Percentiles rank a stretch among this genome's conserved stretches.
Evolutionary conservation across 1,139 yeast species (phyloP).

Genomic region (Spencermartinsiella ligniputridi): DNA sequence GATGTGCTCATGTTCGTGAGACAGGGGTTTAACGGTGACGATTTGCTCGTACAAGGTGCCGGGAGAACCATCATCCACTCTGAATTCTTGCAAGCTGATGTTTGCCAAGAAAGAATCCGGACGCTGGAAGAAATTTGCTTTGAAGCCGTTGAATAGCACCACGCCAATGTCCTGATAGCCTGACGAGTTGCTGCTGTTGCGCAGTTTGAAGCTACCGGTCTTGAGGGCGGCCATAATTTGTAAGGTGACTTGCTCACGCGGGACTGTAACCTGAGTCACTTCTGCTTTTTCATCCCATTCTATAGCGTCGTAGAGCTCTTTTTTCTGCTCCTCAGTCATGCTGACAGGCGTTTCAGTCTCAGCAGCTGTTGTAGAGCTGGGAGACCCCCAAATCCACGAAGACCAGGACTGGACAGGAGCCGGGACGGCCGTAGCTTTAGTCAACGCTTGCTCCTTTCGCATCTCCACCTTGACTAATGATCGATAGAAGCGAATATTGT

Average conservation of each 20-base stretch:
- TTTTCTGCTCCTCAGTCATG: conserved; percentile 42
- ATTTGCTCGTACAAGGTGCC: conserved; percentile 73
- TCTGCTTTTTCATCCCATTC: conserved; percentile 76
- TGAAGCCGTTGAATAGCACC: conserved; percentile 77
- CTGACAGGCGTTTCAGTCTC: conserved; percentile 25
- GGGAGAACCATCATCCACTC: conserved; percentile 83
- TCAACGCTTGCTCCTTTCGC: conserved; percentile 47
- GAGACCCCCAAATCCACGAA: conserved; percentile 38
- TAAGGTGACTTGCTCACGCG: conserved; percentile 65
- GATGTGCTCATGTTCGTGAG: conserved; percentile 19
- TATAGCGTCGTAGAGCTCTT: conserved; percentile 89
- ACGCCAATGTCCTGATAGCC: conserved; percentile 55
- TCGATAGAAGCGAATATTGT: conserved; percentile 81
- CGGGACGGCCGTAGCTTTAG: conserved; percentile 14
- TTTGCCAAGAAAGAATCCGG: conserved; percentile 72
- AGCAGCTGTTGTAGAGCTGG: conserved; percentile 24
- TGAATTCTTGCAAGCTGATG: conserved; percentile 72
- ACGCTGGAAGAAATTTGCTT: conserved; percentile 67
- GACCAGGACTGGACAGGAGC: conserved; percentile 28
- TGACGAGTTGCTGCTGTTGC: conserved; percentile 34
- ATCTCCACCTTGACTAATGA: conserved; percentile 68
- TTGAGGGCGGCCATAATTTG: conserved; percentile 65
- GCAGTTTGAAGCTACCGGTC: conserved; percentile 72
- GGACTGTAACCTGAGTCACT: conserved; percentile 54
- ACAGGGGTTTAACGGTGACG: conserved; percentile 73